Percentiles rank a stretch among this genome's conserved stretches.
phyloP scores from a whole-genome alignment of 345 rosid species.

The Psidium guajava region DNA sequence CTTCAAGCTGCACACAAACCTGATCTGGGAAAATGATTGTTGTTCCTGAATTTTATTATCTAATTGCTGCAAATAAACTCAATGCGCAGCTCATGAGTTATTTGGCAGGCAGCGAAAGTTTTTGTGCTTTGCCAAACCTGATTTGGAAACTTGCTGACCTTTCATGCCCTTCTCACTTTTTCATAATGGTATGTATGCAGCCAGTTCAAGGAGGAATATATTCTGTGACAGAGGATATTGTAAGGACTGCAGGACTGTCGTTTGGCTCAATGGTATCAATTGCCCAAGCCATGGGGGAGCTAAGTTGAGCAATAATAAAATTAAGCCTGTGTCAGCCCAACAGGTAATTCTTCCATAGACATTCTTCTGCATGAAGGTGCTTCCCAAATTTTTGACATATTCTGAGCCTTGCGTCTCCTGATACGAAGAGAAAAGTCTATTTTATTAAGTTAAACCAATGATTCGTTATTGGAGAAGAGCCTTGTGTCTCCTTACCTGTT shows the following conservation, averaged over 20 bases:
- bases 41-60: background rate
- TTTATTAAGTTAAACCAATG: no score
- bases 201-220: slow-evolving; percentile 24
- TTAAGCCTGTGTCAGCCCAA: slow-evolving; percentile 23
- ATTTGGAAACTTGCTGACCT: background rate
- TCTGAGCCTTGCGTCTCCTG: background rate
- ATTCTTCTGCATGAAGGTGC: background rate
- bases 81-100: background rate
- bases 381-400: background rate
- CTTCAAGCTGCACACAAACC: background rate
- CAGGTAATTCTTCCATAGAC: slow-evolving; percentile 21
- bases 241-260: slow-evolving; percentile 30
- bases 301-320: slow-evolving; percentile 1
- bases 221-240: slow-evolving; percentile 56
- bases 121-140: background rate
- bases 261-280: slow-evolving; percentile 41
- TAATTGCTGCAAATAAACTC: background rate
- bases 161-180: background rate
- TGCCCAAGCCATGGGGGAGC: slow-evolving; percentile 18
- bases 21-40: background rate
- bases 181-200: slow-evolving; percentile 10
- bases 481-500: background rate
- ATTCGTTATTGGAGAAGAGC: background rate
- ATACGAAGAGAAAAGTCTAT: no score
- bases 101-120: background rate